Percentiles rank a stretch among this genome's conserved stretches.
Evolutionary conservation across 129 eudicot species (phyloP).

Genomic region (Artemisia annua): DNA sequence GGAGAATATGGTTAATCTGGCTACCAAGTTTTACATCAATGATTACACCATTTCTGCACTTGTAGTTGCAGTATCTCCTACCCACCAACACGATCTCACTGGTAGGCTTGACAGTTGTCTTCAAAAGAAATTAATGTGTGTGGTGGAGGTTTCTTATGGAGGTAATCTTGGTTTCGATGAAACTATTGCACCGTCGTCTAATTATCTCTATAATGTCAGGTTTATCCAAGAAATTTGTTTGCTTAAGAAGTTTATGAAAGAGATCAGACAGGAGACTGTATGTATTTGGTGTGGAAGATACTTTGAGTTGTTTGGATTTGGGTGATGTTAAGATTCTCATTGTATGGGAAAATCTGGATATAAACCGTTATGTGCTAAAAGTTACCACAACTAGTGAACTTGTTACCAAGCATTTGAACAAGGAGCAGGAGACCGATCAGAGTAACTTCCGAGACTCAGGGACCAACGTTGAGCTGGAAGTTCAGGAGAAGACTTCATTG

Average conservation of each 20-base stretch:
- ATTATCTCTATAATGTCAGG: conserved; percentile 38
- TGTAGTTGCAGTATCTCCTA: conserved; percentile 40
- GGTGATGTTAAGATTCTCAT: conserved; percentile 42
- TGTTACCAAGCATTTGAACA: conserved; percentile 29
- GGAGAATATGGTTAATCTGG: conserved; percentile 35
- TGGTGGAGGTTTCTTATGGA: conserved; percentile 41
- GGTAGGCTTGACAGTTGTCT: conserved; percentile 40
- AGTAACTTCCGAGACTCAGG: conserved; percentile 38
- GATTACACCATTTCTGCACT: conserved; percentile 38
- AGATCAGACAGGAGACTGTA: conserved; percentile 39
- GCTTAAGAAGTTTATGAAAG: conserved; percentile 36
- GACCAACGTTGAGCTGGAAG: conserved; percentile 39
- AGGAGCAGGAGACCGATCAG: conserved; percentile 35
- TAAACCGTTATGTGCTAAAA: conserved; percentile 29
- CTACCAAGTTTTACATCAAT: conserved; percentile 35
- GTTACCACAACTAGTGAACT: conserved; percentile 31
- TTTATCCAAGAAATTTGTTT: conserved; percentile 39
- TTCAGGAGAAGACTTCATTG: too few species aligned
- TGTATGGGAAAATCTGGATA: conserved; percentile 40
- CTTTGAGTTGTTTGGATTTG: conserved; percentile 34
- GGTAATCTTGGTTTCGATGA: conserved; percentile 39
- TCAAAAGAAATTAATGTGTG: conserved; percentile 31
- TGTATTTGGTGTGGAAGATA: conserved; percentile 40
- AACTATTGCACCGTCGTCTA: conserved; percentile 34
- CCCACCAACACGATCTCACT: conserved; percentile 34